Conservation (phyloP, 2,329 filamentous ascomycete species). For the Sporothrix curviconia region DNA sequence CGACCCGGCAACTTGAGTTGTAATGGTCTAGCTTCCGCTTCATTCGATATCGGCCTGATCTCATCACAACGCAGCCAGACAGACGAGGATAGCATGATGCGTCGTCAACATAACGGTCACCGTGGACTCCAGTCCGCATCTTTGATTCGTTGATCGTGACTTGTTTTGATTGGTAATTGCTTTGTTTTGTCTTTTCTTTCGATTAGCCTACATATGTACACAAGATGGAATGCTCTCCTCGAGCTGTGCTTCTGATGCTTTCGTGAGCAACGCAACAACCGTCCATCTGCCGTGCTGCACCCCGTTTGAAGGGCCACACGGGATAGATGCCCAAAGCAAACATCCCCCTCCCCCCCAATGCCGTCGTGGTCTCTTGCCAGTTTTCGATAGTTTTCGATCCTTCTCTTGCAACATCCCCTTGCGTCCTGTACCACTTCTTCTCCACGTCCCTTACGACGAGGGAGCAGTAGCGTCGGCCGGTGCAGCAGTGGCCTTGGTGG, state of each 20-base stretch:
- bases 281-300: too few relatives aligned
- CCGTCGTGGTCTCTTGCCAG: not conserved
- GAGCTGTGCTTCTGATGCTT: not conserved
- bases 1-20: too few relatives aligned
- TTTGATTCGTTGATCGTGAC: too few relatives aligned
- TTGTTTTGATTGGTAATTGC: not conserved
- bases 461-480: constrained; percentile 15
- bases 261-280: not conserved
- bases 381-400: not conserved
- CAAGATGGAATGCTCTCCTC: constrained; percentile 2
- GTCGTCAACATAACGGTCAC: too few relatives aligned
- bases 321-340: not conserved
- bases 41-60: too few relatives aligned
- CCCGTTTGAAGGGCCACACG: too few relatives aligned
- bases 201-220: constrained; percentile 16
- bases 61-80: too few relatives aligned
- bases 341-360: too few relatives aligned
- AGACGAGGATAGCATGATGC: too few relatives aligned
- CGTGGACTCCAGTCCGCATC: too few relatives aligned
- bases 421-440: not conserved
- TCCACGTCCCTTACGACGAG: constrained; percentile 18
- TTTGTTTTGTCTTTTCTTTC: not conserved
- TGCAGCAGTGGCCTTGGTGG: constrained; percentile 18
- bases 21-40: too few relatives aligned
- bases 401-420: not conserved